phyloP scores from a whole-genome alignment of 306 rosid species.

The Castanea sativa region DNA sequence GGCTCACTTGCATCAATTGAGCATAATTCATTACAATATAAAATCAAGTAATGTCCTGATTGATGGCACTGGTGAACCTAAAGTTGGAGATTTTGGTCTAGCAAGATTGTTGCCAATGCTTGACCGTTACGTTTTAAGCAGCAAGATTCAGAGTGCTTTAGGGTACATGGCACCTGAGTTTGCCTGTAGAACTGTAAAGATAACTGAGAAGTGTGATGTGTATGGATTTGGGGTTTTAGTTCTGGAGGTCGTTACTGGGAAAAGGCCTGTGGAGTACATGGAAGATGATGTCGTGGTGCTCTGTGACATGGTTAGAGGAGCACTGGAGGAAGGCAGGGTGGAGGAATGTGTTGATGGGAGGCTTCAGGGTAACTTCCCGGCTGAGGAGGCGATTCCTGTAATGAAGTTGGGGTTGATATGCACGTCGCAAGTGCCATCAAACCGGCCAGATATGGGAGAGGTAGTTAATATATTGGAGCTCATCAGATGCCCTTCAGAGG shows the following conservation, averaged over 20 bases:
- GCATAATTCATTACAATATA: constrained; percentile 89
- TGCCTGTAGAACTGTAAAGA: constrained; percentile 92
- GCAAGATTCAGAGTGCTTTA: constrained; percentile 97
- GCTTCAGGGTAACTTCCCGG: constrained; percentile 83
- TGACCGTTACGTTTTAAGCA: constrained; percentile 88
- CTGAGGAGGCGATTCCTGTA: constrained; percentile 89
- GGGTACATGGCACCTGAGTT: constrained; percentile 99
- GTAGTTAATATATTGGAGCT: constrained; percentile 96
- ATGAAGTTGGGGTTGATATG: constrained; percentile 92
- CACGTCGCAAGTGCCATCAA: constrained; percentile 97
- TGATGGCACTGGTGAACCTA: constrained; percentile 77
- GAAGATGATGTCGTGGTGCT: constrained; percentile 98
- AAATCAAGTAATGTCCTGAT: constrained; percentile 91
- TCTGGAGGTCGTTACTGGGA: constrained; percentile 87
- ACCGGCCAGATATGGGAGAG: constrained; percentile 97
- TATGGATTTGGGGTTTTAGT: constrained; percentile 90
- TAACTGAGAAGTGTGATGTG: constrained; percentile 92
- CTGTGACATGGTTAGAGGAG: constrained; percentile 95
- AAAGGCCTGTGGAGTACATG: constrained; percentile 97
- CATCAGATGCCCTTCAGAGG: constrained; percentile 93
- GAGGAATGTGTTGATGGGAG: constrained; percentile 85
- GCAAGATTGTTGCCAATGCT: constrained; percentile 96
- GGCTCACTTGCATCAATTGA: constrained; percentile 80
- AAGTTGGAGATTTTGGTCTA: constrained; percentile 89
- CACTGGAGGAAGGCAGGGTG: constrained; percentile 88